phyloP scores from a whole-genome alignment of 495 filamentous ascomycete species.

The Terfezia boudieri region DNA sequence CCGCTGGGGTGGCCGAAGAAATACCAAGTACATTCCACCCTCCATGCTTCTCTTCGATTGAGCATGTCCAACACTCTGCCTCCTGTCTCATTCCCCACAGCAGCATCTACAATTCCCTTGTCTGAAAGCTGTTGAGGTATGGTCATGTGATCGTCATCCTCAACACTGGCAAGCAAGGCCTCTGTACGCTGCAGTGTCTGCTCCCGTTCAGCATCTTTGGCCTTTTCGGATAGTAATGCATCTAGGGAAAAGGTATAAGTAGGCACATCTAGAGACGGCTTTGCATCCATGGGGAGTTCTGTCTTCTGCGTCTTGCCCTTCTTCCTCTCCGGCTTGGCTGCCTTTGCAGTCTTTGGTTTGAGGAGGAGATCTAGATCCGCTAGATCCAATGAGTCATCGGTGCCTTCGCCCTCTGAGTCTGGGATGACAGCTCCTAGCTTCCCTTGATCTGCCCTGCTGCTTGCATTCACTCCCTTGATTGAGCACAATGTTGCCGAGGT shows the following conservation, averaged over 20 bases:
- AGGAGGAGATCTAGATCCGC: slow-evolving; percentile 26
- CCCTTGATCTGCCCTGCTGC: too few relatives aligned
- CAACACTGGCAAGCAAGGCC: slow-evolving; percentile 1
- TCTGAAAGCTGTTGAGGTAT: too few relatives aligned
- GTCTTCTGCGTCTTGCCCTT: slow-evolving; percentile 3
- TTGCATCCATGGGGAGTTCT: not conserved
- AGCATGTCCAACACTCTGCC: slow-evolving; percentile 46
- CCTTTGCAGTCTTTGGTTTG: slow-evolving; percentile 2
- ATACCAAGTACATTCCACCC: slow-evolving; percentile 36
- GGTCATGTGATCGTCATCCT: too few relatives aligned
- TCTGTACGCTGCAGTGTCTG: slow-evolving; percentile 3
- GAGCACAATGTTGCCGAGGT: too few relatives aligned
- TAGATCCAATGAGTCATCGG: slow-evolving; percentile 30
- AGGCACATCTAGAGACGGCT: slow-evolving; percentile 14
- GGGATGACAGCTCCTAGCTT: slow-evolving; percentile 27
- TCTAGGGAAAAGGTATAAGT: slow-evolving; percentile 49
- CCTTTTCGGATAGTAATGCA: slow-evolving; percentile 27
- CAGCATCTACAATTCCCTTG: slow-evolving; percentile 23
- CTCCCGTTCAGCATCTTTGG: slow-evolving; percentile 3
- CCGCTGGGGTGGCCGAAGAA: slow-evolving; percentile 32
- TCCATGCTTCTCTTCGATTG: slow-evolving; percentile 48
- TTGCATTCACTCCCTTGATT: too few relatives aligned
- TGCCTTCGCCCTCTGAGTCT: slow-evolving; percentile 44
- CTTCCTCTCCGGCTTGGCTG: slow-evolving; percentile 2
- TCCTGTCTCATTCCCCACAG: slow-evolving; percentile 29